Conservation (phyloP, 23 red algal species). For the Gracilaria vermiculophylla region DNA sequence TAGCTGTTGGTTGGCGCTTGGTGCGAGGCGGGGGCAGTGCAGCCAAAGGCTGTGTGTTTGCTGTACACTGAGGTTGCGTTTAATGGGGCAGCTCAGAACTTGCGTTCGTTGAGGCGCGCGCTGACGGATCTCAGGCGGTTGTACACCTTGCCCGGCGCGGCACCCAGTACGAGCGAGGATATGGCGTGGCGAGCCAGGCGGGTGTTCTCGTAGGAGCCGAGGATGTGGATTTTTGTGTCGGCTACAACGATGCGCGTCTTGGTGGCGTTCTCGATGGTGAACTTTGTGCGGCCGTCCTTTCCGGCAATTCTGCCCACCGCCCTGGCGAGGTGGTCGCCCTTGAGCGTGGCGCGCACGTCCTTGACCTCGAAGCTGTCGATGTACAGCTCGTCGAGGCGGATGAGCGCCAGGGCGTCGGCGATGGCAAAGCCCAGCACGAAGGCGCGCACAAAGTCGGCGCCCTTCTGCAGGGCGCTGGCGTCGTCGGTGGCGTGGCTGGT, state of each 20-base stretch:
- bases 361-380: conserved; percentile 89
- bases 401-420: conserved; percentile 83
- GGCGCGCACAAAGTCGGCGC: conserved; percentile 86
- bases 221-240: conserved; percentile 92
- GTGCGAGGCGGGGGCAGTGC: not conserved
- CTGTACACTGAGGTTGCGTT: not conserved
- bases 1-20: no score
- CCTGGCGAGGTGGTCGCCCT: conserved; percentile 89
- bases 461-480: conserved; percentile 83
- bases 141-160: conserved; percentile 94
- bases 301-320: conserved; percentile 94
- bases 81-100: conserved; percentile 12
- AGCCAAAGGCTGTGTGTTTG: not conserved
- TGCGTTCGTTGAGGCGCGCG: conserved; percentile 83
- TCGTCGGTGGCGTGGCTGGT: conserved; percentile 66
- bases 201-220: conserved; percentile 85
- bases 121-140: conserved; percentile 77
- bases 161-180: conserved; percentile 82
- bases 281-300: conserved; percentile 93
- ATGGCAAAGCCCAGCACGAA: conserved; percentile 92
- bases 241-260: conserved; percentile 92
- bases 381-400: conserved; percentile 92
- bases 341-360: conserved; percentile 79
- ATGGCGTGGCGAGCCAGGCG: conserved; percentile 89
- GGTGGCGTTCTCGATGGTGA: conserved; percentile 97